Conservation (phyloP, 2,329 filamentous ascomycete genomes). For the Cercospora sp. region DNA sequence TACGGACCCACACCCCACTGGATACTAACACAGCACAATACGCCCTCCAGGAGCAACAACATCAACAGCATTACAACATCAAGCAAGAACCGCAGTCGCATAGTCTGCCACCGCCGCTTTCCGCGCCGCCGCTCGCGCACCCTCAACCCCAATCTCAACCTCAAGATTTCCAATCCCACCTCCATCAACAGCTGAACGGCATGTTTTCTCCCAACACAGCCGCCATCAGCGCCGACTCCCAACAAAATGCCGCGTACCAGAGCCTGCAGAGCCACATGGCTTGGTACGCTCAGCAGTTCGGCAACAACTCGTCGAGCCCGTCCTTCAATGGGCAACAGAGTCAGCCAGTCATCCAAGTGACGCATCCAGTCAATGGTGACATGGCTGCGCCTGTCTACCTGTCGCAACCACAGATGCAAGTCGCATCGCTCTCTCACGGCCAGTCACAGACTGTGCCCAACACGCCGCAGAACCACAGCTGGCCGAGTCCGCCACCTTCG, state of each 20-base stretch:
- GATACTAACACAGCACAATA: constrained; percentile 48
- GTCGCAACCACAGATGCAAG: constrained; percentile 33
- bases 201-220: constrained; percentile 32
- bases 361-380: constrained; percentile 23
- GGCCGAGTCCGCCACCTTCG: constrained; percentile 38
- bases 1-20: constrained; percentile 45
- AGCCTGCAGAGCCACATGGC: constrained; percentile 35
- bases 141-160: constrained; percentile 29
- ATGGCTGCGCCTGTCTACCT: constrained; percentile 28
- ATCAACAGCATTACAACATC: constrained; percentile 61
- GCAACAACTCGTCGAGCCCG: constrained; percentile 24
- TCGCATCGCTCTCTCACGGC: constrained; percentile 35
- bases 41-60: constrained; percentile 22
- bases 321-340: constrained; percentile 18
- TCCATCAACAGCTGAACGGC: constrained; percentile 55
- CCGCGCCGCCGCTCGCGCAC: constrained; percentile 29
- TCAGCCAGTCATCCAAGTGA: constrained; percentile 28
- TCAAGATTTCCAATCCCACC: constrained; percentile 45
- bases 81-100: constrained; percentile 86
- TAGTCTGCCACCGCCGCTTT: constrained; percentile 70
- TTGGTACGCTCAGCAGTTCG: constrained; percentile 35
- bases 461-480: constrained; percentile 45
- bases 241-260: constrained; percentile 30
- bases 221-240: constrained; percentile 25
- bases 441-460: constrained; percentile 53